A percentile compares a stretch with the other conserved stretches of the same genome.
Evolutionary conservation across 345 rosid species (phyloP).

Genomic region (Limnanthes douglasii): DNA sequence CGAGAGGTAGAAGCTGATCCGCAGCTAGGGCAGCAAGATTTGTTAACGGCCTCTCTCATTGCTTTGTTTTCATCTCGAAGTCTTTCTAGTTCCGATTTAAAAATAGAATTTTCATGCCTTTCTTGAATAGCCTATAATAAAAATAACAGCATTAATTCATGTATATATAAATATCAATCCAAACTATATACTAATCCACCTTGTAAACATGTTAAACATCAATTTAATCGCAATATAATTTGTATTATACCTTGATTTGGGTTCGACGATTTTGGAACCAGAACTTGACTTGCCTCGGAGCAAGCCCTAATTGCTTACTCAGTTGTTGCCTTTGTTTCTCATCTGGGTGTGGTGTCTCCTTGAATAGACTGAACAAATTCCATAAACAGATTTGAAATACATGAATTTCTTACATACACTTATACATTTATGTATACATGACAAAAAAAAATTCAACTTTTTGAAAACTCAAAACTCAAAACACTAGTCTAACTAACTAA

Average conservation of each 20-base stretch:
- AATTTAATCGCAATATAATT: not conserved
- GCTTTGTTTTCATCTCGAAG: conserved; percentile 73
- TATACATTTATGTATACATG: no score
- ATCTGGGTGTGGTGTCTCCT: conserved; percentile 97
- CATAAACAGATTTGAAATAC: no score
- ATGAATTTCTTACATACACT: no score
- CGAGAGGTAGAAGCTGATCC: conserved; percentile 44
- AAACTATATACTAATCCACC: not conserved
- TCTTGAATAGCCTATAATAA: conserved; percentile 76
- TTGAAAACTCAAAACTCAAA: not conserved
- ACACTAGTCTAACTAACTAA: no score
- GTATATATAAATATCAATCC: not conserved
- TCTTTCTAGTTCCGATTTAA: conserved; percentile 78
- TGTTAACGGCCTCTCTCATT: conserved; percentile 67
- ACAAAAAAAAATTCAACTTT: no score
- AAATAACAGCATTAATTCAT: not conserved
- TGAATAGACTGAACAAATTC: conserved; percentile 55
- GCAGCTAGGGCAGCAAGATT: conserved; percentile 76
- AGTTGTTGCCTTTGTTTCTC: conserved; percentile 95
- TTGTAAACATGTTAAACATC: no score
- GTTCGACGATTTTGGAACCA: conserved; percentile 99
- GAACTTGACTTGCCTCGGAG: conserved; percentile 96
- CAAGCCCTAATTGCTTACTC: conserved; percentile 88
- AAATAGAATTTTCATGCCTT: conserved; percentile 81
- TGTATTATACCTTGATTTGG: conserved; percentile 57